Conservation (phyloP, 2,329 filamentous ascomycete genomes). For the Uncinocarpus reesii region DNA sequence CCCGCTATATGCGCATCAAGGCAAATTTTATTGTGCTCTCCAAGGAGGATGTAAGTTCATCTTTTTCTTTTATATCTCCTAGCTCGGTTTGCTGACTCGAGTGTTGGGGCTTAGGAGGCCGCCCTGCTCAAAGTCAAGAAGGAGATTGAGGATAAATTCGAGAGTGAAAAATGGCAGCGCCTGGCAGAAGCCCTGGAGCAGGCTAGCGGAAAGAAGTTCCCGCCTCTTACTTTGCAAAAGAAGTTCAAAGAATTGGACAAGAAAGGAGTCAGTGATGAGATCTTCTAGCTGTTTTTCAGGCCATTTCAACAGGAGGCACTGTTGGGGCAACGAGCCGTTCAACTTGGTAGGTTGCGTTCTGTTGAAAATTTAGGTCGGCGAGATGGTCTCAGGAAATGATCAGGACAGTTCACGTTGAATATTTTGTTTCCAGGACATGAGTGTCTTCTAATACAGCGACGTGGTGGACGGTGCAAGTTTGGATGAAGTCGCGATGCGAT, state of each 20-base stretch:
- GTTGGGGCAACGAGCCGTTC: too few species aligned
- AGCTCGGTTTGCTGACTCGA: not conserved
- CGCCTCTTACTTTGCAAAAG: slow-evolving; percentile 28
- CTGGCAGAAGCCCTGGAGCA: slow-evolving; percentile 27
- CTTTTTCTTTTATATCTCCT: not conserved
- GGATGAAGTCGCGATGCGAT: too few species aligned
- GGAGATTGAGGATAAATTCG: slow-evolving; percentile 33
- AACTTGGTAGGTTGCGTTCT: too few species aligned
- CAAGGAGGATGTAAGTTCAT: slow-evolving; percentile 27
- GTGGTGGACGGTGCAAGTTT: too few species aligned
- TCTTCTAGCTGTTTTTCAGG: too few species aligned
- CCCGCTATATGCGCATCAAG: slow-evolving; percentile 32
- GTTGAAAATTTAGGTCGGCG: too few species aligned
- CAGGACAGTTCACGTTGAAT: too few species aligned
- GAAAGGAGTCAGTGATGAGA: slow-evolving; percentile 10
- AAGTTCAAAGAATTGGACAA: slow-evolving; percentile 34
- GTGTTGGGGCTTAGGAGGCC: slow-evolving; percentile 20
- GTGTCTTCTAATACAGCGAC: too few species aligned
- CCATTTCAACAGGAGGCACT: too few species aligned
- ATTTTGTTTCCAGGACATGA: too few species aligned
- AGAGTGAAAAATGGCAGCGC: slow-evolving; percentile 32
- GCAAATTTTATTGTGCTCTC: slow-evolving; percentile 31
- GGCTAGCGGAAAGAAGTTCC: slow-evolving; percentile 27
- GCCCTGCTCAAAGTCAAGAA: slow-evolving; percentile 29
- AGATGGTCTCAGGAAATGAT: too few species aligned